Base-by-base conservation (phyloP, 495 filamentous ascomycete species). In the Neurospora sp. region DNA sequence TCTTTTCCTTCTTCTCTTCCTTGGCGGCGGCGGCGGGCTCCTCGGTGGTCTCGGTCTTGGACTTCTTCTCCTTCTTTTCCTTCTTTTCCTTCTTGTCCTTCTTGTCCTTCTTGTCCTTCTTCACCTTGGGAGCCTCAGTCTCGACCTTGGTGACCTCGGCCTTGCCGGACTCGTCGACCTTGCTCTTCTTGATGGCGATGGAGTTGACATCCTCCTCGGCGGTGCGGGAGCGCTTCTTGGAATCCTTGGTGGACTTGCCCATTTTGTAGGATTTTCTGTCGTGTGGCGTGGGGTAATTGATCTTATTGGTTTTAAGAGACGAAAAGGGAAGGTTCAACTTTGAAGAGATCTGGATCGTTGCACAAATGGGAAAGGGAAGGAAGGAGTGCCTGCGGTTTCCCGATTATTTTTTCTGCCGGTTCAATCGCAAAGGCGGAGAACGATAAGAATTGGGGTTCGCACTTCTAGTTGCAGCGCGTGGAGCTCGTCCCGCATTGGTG, bases 61-160 rank as follows among this genome's bases (percentile, higher is more conserved):
- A 71, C 22, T 82, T 85, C 81, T 46, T 46, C n/a, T 46, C 42
- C 42, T 46, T 46, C 18, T 46, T 46, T 10, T 46, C 27, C 27
- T 27, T 27, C 27, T 27, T 27, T 27, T 27, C 72, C 82, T 87
- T 73, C 81, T 84, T 68, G 78, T 88, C 71, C 85, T 89, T 75
- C 72, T 80, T 80, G 22, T 71, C 72, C 73, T 78, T 81, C 81
- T 78, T 88, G 77, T 74, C 85, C 82, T 74, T 78, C 76, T 80
- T 77, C 46, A 70, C 59, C 74, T 79, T 77, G 39, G 72, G 22
- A 3, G 76, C 68, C 37, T 74, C 80, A 65, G 83, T 79, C 69
- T 76, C 76, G 73, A 83, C 84, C 74, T 84, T 85, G 41, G 79
- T 78, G 65, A 83, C 82, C 73, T 82, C 81, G 38, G 79, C 74